Conservation (phyloP, 2,329 filamentous ascomycete species). For the Colletotrichum tanaceti region DNA sequence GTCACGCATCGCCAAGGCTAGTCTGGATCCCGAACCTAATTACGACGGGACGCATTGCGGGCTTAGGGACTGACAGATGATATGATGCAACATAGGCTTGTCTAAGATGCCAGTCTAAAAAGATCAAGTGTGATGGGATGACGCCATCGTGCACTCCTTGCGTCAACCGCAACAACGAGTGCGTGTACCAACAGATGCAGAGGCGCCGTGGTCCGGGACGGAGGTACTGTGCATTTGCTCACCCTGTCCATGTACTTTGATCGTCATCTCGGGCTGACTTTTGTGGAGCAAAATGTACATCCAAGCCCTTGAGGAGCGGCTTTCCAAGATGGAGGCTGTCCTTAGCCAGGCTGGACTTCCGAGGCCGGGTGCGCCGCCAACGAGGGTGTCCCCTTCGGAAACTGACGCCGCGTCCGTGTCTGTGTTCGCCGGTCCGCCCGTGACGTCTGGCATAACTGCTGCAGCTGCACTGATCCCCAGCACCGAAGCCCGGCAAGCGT, state of each 20-base stretch:
- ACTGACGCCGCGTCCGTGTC: slow-evolving; percentile 31
- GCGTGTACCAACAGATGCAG: slow-evolving; percentile 33
- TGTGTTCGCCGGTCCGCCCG: slow-evolving; percentile 16
- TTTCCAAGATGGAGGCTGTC: slow-evolving; percentile 39
- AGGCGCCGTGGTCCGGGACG: slow-evolving; percentile 36
- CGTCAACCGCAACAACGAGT: slow-evolving; percentile 27
- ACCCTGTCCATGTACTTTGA: background rate
- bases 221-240: slow-evolving; percentile 21
- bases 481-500: slow-evolving; percentile 13
- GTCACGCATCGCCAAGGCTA: slow-evolving; percentile 29
- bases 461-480: background rate
- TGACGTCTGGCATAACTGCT: background rate
- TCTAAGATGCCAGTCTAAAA: slow-evolving; percentile 37
- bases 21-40: background rate
- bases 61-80: background rate
- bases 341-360: slow-evolving; percentile 30
- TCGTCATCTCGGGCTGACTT: background rate
- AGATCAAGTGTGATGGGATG: slow-evolving; percentile 38
- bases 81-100: slow-evolving; percentile 36
- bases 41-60: background rate
- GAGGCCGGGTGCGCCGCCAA: slow-evolving; percentile 27
- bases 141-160: slow-evolving; percentile 36
- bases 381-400: slow-evolving; percentile 32
- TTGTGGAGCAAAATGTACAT: slow-evolving; percentile 36
- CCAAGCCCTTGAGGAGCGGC: slow-evolving; percentile 33